Evolutionary conservation across 2,329 filamentous ascomycete genomes (phyloP), one percentile per base, ranked within the genome.

Genomic region (Ophiostoma himal-ulmi): DNA sequence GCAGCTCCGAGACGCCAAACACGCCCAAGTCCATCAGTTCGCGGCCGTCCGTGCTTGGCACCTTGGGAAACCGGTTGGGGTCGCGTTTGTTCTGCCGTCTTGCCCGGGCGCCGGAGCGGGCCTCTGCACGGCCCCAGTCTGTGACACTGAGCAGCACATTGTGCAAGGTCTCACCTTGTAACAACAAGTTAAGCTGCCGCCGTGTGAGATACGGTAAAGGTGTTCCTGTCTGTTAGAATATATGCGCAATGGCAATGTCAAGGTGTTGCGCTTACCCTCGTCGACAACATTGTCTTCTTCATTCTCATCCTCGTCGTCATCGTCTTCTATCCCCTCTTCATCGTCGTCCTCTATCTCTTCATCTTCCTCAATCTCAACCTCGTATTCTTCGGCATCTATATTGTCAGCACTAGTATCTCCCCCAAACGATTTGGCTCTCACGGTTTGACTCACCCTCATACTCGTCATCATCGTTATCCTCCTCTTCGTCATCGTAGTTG

Each of bases 21-120:
- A 82, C 83, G 0, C 94, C 94, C 39, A 89, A 90, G 54, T 87
- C 83, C 93, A 98, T 97, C 72, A 98, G 81, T 75, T 90, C 87
- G 67, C 80, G 83, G 8, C 95, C 94, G 73, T 88, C 84, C 13
- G 91, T 88, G 75, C 90, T 97, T 0, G 94, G 94, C 0, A 97
- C 88, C 75, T 91, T 91, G n/a, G 94, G 92, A 72, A 94, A 94
- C 17, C 86, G 81, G 73, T 88, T 79, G 1, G 83, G 83, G 71
- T 88, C 84, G n/a, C 77, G 76, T 26, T 79, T 77, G 69, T 84
- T 82, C 66, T 84, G 80, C 44, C 82, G 78, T 57, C 83, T 68
- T 14, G 52, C 68, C 41, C 57, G 26, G 3, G 64, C 34, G 13
- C 30, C 41, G 17, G 69, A 60, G 17, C 77, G 77, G 1, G 78